These are phyloP conservation scores for Solanum sejunctum DNA, from an alignment of 257 asterid genomes.

Conservation along the genomic window DNA sequence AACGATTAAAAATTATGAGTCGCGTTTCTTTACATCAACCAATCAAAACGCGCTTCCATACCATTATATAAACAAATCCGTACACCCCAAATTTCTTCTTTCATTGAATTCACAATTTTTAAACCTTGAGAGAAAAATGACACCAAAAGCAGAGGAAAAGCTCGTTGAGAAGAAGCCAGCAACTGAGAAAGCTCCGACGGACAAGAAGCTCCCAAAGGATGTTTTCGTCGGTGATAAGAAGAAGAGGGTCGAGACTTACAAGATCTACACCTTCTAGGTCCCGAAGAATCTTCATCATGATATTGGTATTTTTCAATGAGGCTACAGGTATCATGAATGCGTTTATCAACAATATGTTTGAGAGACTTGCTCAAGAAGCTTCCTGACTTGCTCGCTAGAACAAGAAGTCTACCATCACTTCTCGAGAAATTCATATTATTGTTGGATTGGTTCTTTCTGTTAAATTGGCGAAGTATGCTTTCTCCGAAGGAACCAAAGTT, in stretches of 20 bases:
- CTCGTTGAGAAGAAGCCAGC: slow-evolving; percentile 9
- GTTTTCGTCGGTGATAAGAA: background rate
- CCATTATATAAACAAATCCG: background rate
- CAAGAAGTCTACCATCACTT: background rate
- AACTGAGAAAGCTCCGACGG: slow-evolving; percentile 1
- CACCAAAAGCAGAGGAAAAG: slow-evolving; percentile 14
- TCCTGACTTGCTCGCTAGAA: slow-evolving; percentile 5
- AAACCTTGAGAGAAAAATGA: background rate
- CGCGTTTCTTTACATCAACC: background rate
- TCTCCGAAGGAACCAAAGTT: slow-evolving; percentile 7
- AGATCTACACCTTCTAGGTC: slow-evolving; percentile 7
- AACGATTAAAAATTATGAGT: background rate
- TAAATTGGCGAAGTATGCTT: slow-evolving; percentile 8
- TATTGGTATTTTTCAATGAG: background rate
- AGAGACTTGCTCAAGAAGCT: slow-evolving; percentile 4
- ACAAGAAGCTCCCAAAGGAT: slow-evolving; percentile 1
- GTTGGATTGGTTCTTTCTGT: slow-evolving; percentile 6
- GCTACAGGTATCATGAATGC: slow-evolving; percentile 12
- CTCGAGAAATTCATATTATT: slow-evolving; percentile 5
- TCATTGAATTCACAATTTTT: background rate
- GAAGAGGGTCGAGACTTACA: slow-evolving; percentile 1
- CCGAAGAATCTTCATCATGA: slow-evolving; percentile 7
- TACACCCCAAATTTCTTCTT: background rate
- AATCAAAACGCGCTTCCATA: background rate
- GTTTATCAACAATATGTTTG: slow-evolving; percentile 8